These are phyloP conservation scores for Botrytis fabae DNA, from an alignment of 2,329 filamentous ascomycete genomes.

Conservation along the genomic window DNA sequence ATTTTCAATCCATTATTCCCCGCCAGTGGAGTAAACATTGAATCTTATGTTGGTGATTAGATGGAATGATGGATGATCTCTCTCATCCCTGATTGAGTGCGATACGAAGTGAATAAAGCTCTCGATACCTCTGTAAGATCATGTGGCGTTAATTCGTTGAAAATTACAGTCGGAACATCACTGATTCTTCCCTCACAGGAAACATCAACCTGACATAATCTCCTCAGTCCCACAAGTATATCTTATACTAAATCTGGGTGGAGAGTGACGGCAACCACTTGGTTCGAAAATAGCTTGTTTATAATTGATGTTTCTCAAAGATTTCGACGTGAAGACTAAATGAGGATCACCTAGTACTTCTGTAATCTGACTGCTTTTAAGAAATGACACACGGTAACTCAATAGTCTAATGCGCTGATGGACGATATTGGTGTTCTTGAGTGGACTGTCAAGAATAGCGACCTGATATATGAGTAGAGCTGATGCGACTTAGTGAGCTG, in stretches of 20 bases:
- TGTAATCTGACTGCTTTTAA: neutral
- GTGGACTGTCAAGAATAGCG: neutral
- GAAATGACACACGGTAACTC: neutral
- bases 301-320: neutral
- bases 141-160: neutral
- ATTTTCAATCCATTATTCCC: neutral
- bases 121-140: neutral
- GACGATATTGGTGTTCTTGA: no score
- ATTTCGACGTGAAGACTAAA: no score
- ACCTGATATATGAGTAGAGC: no score
- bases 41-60: neutral
- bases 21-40: neutral
- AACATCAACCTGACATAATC: neutral
- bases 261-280: neutral
- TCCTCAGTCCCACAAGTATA: neutral
- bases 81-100: neutral
- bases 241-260: neutral
- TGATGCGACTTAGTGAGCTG: no score
- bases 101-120: neutral
- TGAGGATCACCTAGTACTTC: neutral
- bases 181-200: no score
- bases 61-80: neutral
- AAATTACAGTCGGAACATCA: neutral
- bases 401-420: neutral
- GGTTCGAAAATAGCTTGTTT: neutral